Percentiles rank a stretch among this genome's conserved stretches.
Evolutionary conservation across 768 basidiomycete genomes (phyloP).

Genomic region (Xerocomellus intermedius): DNA sequence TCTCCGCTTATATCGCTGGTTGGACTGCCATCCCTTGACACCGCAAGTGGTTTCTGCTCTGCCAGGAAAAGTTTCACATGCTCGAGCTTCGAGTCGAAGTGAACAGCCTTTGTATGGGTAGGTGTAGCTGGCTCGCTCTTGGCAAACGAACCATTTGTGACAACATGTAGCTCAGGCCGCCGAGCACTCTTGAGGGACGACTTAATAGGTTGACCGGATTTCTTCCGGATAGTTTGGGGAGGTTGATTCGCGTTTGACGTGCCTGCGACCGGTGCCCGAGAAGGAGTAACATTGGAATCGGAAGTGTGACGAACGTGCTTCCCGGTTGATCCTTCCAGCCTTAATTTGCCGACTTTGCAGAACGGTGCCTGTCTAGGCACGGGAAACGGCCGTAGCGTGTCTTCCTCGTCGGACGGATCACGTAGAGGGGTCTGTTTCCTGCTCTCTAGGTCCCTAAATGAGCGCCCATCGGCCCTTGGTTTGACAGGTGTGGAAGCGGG

Average conservation of each 20-base stretch:
- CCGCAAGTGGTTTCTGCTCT: conserved; percentile 92
- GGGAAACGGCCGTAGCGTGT: conserved; percentile 17
- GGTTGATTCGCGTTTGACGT: not conserved
- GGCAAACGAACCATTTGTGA: conserved; percentile 46
- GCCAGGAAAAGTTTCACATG: conserved; percentile 93
- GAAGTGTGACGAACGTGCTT: conserved; percentile 25
- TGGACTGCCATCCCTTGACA: conserved; percentile 87
- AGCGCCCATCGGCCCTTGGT: conserved; percentile 4
- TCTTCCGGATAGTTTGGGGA: conserved; percentile 68
- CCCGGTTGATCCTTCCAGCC: conserved; percentile 21
- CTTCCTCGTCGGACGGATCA: conserved; percentile 34
- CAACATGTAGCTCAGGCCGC: conserved; percentile 51
- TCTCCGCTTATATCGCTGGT: conserved; percentile 82
- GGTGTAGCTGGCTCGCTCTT: conserved; percentile 86
- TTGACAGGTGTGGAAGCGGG: conserved; percentile 40
- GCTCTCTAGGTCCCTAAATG: conserved; percentile 15
- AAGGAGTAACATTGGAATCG: conserved; percentile 12
- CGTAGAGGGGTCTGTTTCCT: conserved; percentile 14
- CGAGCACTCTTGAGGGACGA: conserved; percentile 80
- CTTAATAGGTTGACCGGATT: conserved; percentile 91
- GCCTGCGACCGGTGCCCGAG: not conserved
- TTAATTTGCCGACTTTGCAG: conserved; percentile 22
- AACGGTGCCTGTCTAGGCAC: conserved; percentile 24
- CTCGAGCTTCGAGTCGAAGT: conserved; percentile 90
- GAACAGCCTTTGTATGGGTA: conserved; percentile 76